These are phyloP conservation scores for Lophiostoma macrostomum DNA, from an alignment of 495 filamentous ascomycete genomes.

Conservation along the genomic window DNA sequence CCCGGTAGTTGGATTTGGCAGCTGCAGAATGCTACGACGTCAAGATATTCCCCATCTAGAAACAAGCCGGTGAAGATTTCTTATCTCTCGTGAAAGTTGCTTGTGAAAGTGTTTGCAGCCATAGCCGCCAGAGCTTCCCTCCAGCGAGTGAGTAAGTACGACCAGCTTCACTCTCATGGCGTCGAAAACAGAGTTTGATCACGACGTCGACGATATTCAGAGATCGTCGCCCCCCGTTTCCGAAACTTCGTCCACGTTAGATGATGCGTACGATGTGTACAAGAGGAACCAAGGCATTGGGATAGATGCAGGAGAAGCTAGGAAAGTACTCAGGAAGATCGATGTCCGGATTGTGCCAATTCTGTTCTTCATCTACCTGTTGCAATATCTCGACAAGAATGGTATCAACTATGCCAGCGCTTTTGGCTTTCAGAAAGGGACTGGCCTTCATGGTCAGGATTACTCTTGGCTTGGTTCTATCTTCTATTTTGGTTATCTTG, in stretches of 20 bases:
- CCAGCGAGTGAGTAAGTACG: no score
- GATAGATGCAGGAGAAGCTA: conserved; percentile 48
- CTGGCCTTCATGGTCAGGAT: conserved; percentile 52
- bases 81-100: no score
- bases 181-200: not conserved
- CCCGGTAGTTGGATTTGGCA: no score
- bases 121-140: no score
- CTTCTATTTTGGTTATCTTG: conserved; percentile 57
- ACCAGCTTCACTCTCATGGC: no score
- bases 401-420: conserved; percentile 60
- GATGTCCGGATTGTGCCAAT: conserved; percentile 55
- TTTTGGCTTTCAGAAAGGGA: conserved; percentile 54
- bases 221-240: conserved; percentile 20
- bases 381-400: conserved; percentile 60
- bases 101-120: no score
- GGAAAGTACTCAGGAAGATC: conserved; percentile 53
- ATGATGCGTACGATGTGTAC: conserved; percentile 50
- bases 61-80: no score
- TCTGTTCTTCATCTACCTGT: conserved; percentile 55
- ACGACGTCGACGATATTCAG: conserved; percentile 14
- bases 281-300: conserved; percentile 32
- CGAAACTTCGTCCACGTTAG: conserved; percentile 36
- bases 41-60: no score
- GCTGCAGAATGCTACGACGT: no score
- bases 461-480: conserved; percentile 59